Percentiles rank a stretch among this genome's conserved stretches.
Evolutionary conservation across 768 basidiomycete species (phyloP).

Genomic region (Phylloporus scabripes): DNA sequence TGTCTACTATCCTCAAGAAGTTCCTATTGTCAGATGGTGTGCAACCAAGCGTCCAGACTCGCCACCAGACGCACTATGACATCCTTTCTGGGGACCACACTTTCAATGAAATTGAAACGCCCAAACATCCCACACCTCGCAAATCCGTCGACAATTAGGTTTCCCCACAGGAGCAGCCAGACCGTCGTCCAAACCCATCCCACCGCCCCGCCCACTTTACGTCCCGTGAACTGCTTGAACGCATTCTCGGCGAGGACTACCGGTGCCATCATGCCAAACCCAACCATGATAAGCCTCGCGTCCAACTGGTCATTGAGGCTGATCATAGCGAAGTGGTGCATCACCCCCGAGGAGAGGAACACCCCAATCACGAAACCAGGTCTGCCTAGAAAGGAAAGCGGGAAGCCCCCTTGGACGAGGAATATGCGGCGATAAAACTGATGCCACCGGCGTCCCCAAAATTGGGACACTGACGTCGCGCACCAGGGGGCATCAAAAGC

Average conservation of each 20-base stretch:
- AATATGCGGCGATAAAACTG: slow-evolving; percentile 31
- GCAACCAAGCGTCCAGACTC: slow-evolving; percentile 12
- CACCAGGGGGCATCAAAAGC: slow-evolving; percentile 29
- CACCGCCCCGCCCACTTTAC: slow-evolving; percentile 22
- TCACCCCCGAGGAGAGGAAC: slow-evolving; percentile 50
- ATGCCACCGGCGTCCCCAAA: slow-evolving; percentile 38
- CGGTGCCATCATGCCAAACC: slow-evolving; percentile 51
- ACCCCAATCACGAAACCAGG: slow-evolving; percentile 46
- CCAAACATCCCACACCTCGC: slow-evolving; percentile 12
- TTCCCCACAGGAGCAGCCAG: slow-evolving; percentile 25
- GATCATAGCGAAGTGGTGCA: slow-evolving; percentile 50
- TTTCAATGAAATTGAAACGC: neutral
- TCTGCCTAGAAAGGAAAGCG: slow-evolving; percentile 38
- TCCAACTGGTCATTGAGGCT: slow-evolving; percentile 47
- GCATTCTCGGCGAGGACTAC: slow-evolving; percentile 42
- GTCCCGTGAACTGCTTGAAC: slow-evolving; percentile 21
- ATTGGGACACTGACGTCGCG: slow-evolving; percentile 30
- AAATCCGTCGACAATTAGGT: slow-evolving; percentile 18
- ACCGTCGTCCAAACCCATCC: slow-evolving; percentile 20
- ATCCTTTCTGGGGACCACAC: neutral
- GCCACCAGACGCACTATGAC: slow-evolving; percentile 6
- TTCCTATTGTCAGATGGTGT: neutral
- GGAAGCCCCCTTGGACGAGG: slow-evolving; percentile 26
- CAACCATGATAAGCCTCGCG: slow-evolving; percentile 35
- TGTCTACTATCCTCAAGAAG: too few species aligned